These are phyloP conservation scores for Phialemoniopsis sp. DNA, from an alignment of 2,329 filamentous ascomycete genomes.

Conservation along the genomic window DNA sequence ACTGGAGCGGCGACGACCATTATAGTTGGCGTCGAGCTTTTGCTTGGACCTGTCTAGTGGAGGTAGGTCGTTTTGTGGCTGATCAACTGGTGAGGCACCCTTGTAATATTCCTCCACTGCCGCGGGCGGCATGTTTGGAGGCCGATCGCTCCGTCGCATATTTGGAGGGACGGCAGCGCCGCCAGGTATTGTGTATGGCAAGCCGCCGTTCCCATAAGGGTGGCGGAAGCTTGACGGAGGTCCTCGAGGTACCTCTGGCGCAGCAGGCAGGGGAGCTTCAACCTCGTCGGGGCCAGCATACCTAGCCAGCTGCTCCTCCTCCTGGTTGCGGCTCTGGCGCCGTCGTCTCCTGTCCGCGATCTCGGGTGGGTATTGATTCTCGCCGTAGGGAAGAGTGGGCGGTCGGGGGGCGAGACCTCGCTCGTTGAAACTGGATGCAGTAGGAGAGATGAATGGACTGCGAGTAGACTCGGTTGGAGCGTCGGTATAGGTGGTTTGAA, in stretches of 20 bases:
- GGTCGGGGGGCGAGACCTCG: conserved; percentile 56
- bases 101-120: conserved; percentile 25
- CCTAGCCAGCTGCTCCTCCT: conserved; percentile 23
- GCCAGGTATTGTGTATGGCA: conserved; percentile 14
- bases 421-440: conserved; percentile 42
- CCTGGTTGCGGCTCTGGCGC: conserved; percentile 35
- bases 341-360: conserved; percentile 36
- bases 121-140: conserved; percentile 10
- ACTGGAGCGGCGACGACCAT: no score
- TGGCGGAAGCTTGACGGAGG: conserved; percentile 55
- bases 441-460: conserved; percentile 54
- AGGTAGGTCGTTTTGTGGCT: conserved; percentile 12
- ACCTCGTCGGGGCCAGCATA: conserved; percentile 13
- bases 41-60: conserved; percentile 20
- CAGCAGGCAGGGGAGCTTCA: conserved; percentile 39
- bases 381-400: conserved; percentile 48
- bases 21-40: conserved; percentile 19
- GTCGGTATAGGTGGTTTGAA: conserved; percentile 52
- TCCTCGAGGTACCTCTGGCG: conserved; percentile 57
- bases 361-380: conserved; percentile 35
- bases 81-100: conserved; percentile 13
- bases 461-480: conserved; percentile 54
- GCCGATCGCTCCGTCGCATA: conserved; percentile 7
- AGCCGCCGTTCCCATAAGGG: conserved; percentile 24
- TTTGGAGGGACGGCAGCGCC: conserved; percentile 1